Evolutionary conservation across 2,329 filamentous ascomycete genomes (phyloP), one percentile per base, ranked within the genome.

Genomic region (Trichoderma citrinoviride): DNA sequence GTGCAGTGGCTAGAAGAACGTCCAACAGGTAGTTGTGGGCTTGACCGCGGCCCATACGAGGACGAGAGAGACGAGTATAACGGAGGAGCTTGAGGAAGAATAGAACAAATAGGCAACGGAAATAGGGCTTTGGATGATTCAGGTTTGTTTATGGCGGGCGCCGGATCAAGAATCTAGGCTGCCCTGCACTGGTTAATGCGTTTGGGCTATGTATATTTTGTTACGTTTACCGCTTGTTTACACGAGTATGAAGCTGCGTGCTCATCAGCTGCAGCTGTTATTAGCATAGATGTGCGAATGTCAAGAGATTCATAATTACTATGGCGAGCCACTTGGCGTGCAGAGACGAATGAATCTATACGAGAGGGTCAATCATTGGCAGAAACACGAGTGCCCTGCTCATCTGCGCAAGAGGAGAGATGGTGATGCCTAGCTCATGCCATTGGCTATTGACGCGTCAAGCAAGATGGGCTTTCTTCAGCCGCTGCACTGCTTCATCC

Each of bases 1-100:
- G 95, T 99, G 95, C 88, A 96, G 92, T 79, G 94, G 93, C 82
- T 98, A 85, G 78, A 56, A 12, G 43, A 23, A 17, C 41, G 7
- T 19, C 12, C 40, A 10, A n/a, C 14, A 50, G 27, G 19, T 44
- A 33, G 43, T 25, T 21, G 47, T 49, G 17, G n/a, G 21, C 33
- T 25, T 27, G 23, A 19, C 33, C 7, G 25, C 8, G 56, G 58
- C 63, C 66, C 72, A 67, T 72, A 70, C 73, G 73, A 76, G 65
- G 52, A 68, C 67, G 70, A 69, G 74, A 68, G 72, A 76, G 72
- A 72, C 68, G 67, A 70, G 65, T 64, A 76, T 66, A 68, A 74
- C 41, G 25, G 10, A 49, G 27, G 41, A 61, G 55, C 44, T 47
- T 37, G 40, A 46, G 43, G 21, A 43, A 53, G 49, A 49, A 43